Conservation (phyloP, 1,284 basidiomycete species). For the Leccinum laetum region DNA sequence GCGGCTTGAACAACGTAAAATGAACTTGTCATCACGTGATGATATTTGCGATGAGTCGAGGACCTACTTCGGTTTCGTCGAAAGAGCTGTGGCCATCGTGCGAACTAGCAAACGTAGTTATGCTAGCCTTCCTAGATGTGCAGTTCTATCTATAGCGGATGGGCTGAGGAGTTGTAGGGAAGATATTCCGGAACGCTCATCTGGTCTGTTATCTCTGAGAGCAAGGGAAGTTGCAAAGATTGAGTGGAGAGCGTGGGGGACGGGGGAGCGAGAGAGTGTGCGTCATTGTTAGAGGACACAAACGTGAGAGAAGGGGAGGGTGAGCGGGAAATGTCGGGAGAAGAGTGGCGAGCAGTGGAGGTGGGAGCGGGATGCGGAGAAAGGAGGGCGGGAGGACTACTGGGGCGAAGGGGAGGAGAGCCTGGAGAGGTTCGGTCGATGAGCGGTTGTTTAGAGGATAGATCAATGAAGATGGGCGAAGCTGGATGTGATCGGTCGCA, state of each 20-base stretch:
- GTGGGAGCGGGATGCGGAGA: conserved; percentile 15
- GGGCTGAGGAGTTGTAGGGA: conserved; percentile 59
- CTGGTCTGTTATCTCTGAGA: conserved; percentile 72
- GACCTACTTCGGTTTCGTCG: conserved; percentile 35
- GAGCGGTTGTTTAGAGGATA: conserved; percentile 33
- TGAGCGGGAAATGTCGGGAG: conserved; percentile 24
- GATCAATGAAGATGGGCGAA: conserved; percentile 13
- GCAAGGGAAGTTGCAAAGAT: conserved; percentile 56
- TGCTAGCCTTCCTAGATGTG: conserved; percentile 52
- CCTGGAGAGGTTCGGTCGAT: background rate
- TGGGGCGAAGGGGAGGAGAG: background rate
- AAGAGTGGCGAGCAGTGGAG: background rate
- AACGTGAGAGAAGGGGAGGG: conserved; percentile 36
- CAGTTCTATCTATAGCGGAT: conserved; percentile 20
- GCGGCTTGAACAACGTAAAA: too few species aligned
- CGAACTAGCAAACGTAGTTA: conserved; percentile 38
- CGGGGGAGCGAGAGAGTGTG: conserved; percentile 47
- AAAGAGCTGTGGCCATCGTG: conserved; percentile 33
- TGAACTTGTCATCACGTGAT: too few species aligned
- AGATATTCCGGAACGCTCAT: conserved; percentile 52
- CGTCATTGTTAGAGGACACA: conserved; percentile 41
- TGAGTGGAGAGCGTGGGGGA: conserved; percentile 71
- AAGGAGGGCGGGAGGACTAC: conserved; percentile 22
- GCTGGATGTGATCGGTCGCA: too few species aligned
- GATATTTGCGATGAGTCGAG: too few species aligned